Evolutionary conservation across 2,329 filamentous ascomycete species (phyloP), one percentile per base, ranked within the genome.

Genomic region (Neofusicoccum umdonicola): DNA sequence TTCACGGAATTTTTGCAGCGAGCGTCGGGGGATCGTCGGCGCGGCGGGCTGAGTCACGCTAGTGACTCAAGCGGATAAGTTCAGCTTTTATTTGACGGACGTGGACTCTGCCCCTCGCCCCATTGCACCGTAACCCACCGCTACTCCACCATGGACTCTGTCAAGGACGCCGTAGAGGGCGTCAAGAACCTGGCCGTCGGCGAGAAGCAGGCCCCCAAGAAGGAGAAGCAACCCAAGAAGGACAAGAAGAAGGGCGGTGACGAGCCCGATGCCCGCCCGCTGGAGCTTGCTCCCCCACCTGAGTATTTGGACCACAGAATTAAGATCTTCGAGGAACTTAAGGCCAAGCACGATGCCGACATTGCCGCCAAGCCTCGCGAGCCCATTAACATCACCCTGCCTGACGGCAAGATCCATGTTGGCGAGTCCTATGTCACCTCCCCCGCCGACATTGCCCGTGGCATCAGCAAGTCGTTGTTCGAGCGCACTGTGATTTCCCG

Each of bases 351-450:
- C 74, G 89, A 96, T 70, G 90, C 90, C 65, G 91, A 95, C 75
- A 80, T 92, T 68, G 84, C 85, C 62, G 78, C 82, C 69, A 89
- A 90, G 79, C 88, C 90, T 44, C 88, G 88, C 70, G 88, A 91
- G 73, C 83, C 88, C 68, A 94, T 94, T 77, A 87, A 84, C 66
- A 84, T 94, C 72, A 90, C 89, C 57, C 83, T 95, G 68, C 86
- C 85, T 69, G 88, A 92, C 77, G 91, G 91, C 68, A 87, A 85
- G 71, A 80, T 88, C 71, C 86, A 88, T 74, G 79, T 86, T 68
- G 95, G 91, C 68, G 94, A 89, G 69, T 88, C 93, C 57, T 98
- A 91, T 90, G 92, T 96, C 81, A 97, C 93, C 70, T 96, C 93
- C 15, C 95, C 95, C 5, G 89, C 84, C 50, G 84, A 89, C 72